These are phyloP conservation scores for Papiliotrema fonsecae DNA, from an alignment of 1,284 basidiomycete genomes.

Conservation along the genomic window DNA sequence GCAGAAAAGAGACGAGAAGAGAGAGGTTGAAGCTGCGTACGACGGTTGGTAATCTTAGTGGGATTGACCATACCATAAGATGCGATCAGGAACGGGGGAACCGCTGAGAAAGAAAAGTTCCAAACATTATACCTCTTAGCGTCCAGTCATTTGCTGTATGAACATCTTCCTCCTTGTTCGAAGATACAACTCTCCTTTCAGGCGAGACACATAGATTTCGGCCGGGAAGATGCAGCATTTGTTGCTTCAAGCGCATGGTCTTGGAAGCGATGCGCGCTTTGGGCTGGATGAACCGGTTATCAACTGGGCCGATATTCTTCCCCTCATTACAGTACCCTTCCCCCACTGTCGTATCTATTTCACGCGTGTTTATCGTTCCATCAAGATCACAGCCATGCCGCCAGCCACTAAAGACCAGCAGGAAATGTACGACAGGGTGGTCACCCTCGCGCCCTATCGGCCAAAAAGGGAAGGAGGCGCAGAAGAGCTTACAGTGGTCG, in stretches of 20 bases:
- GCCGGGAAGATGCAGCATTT: neutral
- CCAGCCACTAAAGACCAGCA: constrained; percentile 13
- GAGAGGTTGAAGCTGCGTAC: neutral
- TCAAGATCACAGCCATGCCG: too few species aligned
- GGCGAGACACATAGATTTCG: neutral
- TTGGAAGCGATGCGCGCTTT: neutral
- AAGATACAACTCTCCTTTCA: too few species aligned
- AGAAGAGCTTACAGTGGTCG: constrained; percentile 9
- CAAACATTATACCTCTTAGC: neutral
- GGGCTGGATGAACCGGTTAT: neutral
- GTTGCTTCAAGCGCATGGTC: neutral
- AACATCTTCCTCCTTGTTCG: too few species aligned
- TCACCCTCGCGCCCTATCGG: neutral
- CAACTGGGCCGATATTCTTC: neutral
- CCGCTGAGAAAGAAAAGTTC: neutral
- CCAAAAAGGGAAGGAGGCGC: neutral
- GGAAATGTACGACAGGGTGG: constrained; percentile 8
- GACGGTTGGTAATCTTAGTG: neutral
- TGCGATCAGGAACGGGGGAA: neutral
- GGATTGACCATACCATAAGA: constrained; percentile 1
- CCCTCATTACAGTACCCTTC: neutral
- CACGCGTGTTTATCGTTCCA: too few species aligned
- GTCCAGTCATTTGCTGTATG: too few species aligned
- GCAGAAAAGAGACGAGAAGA: constrained; percentile 1
- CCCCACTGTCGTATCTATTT: too few species aligned